Conservation (phyloP, 2,329 filamentous ascomycete genomes). For the Pseudogymnoascus sp. region DNA sequence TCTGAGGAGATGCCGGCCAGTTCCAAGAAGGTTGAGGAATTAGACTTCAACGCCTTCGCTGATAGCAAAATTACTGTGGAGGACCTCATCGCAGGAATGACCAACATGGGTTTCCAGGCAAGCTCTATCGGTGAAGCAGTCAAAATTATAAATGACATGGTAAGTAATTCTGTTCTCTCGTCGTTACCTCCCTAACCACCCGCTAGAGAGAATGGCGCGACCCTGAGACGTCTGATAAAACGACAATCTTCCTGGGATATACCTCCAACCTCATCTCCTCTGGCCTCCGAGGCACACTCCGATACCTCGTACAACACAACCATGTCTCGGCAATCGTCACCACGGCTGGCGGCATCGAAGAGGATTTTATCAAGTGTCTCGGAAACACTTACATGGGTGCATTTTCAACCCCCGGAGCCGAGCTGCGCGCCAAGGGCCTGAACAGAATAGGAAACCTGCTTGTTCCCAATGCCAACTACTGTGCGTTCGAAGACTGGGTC, state of each 20-base stretch:
- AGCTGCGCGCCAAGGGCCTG: slow-evolving; percentile 73
- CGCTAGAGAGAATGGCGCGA: slow-evolving; percentile 68
- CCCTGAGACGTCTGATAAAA: slow-evolving; percentile 66
- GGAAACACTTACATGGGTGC: slow-evolving; percentile 87
- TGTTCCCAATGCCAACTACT: slow-evolving; percentile 96
- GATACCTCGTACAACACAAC: slow-evolving; percentile 85
- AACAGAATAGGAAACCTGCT: slow-evolving; percentile 95
- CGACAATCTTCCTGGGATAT: slow-evolving; percentile 95
- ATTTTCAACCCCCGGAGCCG: slow-evolving; percentile 68
- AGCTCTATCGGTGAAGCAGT: slow-evolving; percentile 78
- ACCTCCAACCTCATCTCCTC: slow-evolving; percentile 97
- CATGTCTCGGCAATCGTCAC: slow-evolving; percentile 92
- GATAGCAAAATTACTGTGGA: slow-evolving; percentile 71
- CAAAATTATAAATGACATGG: slow-evolving; percentile 92
- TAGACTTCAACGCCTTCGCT: slow-evolving; percentile 82
- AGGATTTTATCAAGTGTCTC: slow-evolving; percentile 97
- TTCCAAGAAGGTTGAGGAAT: slow-evolving; percentile 74
- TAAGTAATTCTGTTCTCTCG: slow-evolving; percentile 30
- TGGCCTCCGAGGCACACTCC: slow-evolving; percentile 80
- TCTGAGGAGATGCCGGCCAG: slow-evolving; percentile 74
- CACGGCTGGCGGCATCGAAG: slow-evolving; percentile 89
- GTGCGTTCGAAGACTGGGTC: slow-evolving; percentile 95
- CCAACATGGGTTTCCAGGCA: slow-evolving; percentile 77
- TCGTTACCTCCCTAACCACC: neutral
- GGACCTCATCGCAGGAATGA: slow-evolving; percentile 74